Evolutionary conservation across 192 early-diverging fungal genomes (phyloP), one percentile per base, ranked within the genome.

Genomic region (Geranomyces michiganensis): DNA sequence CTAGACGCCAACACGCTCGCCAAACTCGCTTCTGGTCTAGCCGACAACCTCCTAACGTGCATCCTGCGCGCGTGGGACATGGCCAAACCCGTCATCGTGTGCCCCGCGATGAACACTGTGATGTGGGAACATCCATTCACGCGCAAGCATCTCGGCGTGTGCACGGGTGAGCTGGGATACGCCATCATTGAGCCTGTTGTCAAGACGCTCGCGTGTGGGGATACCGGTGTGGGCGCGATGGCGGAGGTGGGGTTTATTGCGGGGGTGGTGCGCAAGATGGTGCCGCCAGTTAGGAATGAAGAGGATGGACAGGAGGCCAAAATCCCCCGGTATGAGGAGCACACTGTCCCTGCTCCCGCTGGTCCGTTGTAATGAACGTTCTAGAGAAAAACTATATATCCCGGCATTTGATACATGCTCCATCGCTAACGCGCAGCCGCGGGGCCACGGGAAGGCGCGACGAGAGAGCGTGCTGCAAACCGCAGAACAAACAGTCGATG

Each of bases 81-180:
- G 29, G 63, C 58, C 14, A 87, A 87, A 60, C 91, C 91, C 0
- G 85, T 96, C 1, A 65, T 94, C 17, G 84, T 92, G 7, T 93
- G 90, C 65, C 96, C 95, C 10, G 95, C 95, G n/a, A 99, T 99
- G 95, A 96, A 97, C 68, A 96, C 94, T 7, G 83, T 88, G 81
- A 97, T 97, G 96, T 99, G 93, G 93, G 87, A 90, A 44, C 94
- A 99, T 78, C 93, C 92, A 22, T 87, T 95, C 48, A 97, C 96
- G 0, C 76, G 68, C 7, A 78, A 75, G 33, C 96, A 97, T 74
- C 69, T 96, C 31, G 32, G 62, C 44, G 32, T 46, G 4, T 70
- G 51, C 24, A 56, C 51, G 31, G 74, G 70, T 24, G 71, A 79
- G 32, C 78, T 93, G 26, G 78, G 83, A 0, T 94, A 90, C 67